Percentiles rank a stretch among this genome's conserved stretches.
phyloP scores from a whole-genome alignment of 306 rosid species.

The Inga laurina region DNA sequence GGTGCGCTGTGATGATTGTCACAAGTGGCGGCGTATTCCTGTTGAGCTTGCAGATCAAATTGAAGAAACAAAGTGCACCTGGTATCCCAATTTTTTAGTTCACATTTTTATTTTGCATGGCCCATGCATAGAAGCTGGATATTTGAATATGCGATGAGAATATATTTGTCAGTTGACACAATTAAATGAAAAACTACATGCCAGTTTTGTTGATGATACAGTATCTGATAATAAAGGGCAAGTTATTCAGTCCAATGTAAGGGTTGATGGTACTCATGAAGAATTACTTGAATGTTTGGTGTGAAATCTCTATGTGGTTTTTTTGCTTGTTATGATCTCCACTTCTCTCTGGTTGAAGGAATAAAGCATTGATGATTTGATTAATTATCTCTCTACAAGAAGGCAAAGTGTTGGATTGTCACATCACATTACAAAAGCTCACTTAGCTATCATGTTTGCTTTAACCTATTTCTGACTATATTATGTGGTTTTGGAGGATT shows the following conservation, averaged over 20 bases:
- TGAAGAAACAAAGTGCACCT: slow-evolving; percentile 78
- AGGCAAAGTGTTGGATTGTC: not conserved
- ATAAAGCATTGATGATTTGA: not conserved
- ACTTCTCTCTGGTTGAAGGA: not conserved
- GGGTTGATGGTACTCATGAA: not conserved
- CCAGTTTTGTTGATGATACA: not conserved
- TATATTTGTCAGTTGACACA: slow-evolving; percentile 6
- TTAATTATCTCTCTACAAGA: not conserved
- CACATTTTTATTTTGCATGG: slow-evolving; percentile 13
- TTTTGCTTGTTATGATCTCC: not conserved
- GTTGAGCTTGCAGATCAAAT: slow-evolving; percentile 81
- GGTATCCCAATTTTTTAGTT: slow-evolving; percentile 53
- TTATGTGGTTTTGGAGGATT: not conserved
- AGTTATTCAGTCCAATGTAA: not conserved
- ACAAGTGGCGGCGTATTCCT: slow-evolving; percentile 95
- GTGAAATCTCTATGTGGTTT: not conserved
- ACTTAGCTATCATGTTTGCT: not conserved
- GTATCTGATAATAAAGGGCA: not conserved
- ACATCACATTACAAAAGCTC: not conserved
- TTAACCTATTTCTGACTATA: not conserved
- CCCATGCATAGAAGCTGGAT: slow-evolving; percentile 26
- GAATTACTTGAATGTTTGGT: not conserved
- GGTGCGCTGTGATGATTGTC: slow-evolving; percentile 96
- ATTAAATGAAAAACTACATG: not conserved
- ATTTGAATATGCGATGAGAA: slow-evolving; percentile 23